A percentile compares a stretch with the other conserved stretches of the same genome.
Conservation (phyloP, 768 basidiomycete genomes). For the Gyrodon lividus region DNA sequence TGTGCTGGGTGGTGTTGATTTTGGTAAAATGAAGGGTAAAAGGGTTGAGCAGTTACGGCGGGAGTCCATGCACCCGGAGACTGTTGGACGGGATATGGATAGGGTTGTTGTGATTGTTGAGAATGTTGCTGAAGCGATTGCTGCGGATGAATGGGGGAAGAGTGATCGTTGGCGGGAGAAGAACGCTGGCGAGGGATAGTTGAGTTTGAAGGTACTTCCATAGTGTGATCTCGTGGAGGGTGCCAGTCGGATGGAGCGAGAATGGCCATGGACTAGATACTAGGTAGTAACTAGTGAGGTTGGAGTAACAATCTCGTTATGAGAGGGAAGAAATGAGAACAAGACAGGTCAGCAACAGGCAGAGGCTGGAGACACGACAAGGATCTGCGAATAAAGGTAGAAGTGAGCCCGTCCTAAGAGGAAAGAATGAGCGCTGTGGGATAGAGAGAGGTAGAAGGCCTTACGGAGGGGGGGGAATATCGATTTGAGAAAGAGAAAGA, state of each 20-base stretch:
- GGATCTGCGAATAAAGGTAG: background rate
- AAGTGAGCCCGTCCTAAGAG: background rate
- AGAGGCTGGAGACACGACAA: slow-evolving; percentile 4
- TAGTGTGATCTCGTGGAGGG: slow-evolving; percentile 58
- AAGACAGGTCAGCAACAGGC: background rate
- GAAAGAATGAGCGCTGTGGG: background rate
- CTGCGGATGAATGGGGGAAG: slow-evolving; percentile 31
- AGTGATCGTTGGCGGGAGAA: slow-evolving; percentile 56
- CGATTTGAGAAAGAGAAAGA: background rate
- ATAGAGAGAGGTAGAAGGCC: background rate
- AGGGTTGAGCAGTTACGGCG: slow-evolving; percentile 63
- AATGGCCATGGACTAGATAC: slow-evolving; percentile 62
- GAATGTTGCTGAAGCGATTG: slow-evolving; percentile 27
- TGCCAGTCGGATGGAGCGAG: slow-evolving; percentile 78
- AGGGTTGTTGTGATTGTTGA: slow-evolving; percentile 38
- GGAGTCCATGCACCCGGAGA: slow-evolving; percentile 71
- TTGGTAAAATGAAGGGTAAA: slow-evolving; percentile 79
- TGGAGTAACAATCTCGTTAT: slow-evolving; percentile 9
- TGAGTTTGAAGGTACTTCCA: slow-evolving; percentile 52
- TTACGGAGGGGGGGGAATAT: background rate
- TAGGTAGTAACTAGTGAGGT: background rate
- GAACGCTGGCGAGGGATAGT: slow-evolving; percentile 56
- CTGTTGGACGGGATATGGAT: slow-evolving; percentile 70
- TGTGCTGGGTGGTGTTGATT: slow-evolving; percentile 54
- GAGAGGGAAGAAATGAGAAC: background rate